Base-by-base conservation (phyloP, 345 rosid species). In the Aegle marmelos region DNA sequence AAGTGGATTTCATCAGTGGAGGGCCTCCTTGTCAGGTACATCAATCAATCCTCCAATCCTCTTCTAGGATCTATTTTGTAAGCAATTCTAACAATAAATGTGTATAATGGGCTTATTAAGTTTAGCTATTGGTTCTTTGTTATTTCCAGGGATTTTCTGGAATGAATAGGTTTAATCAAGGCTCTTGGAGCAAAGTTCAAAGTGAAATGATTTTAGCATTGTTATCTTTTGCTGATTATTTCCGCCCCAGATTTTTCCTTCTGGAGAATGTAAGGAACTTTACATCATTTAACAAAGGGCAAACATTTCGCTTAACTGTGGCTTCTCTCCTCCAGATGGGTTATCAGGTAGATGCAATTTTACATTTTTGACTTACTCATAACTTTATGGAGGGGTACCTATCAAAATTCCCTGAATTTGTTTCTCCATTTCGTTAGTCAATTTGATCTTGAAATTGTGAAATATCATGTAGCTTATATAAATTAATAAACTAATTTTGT, bases 21-120 rank as follows among this genome's bases (percentile, higher is more conserved):
- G 99, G 99, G 30, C 99, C 98, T 82, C 98, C 99, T 33, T 95
- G 99, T 77, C 99, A 95, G 91, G 98, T 92, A 76, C 24, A 57
- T 48, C 57, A 22, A 24, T 41, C 63, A 27, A 71, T 27, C 45
- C 45, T 11, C 67, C 8, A 16, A 22, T 1, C 57, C 16, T 14
- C 22, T 72, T 57, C 22, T 75, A 60, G 30, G 10, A 2, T 21
- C 8, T 69, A 61, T 59, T 30, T 57, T 72, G 27, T 45, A 11
- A 72, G 17, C 30, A 72, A 9, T 33, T 56, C 30, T 41, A 41
- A 41, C 50, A 41, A 3, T 10, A 41, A 41, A 2, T 9, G 13
- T 39, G 50, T 41, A 3, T 9, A 41, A 45, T 0, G 1, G 50
- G 14, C 56, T 0, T 53, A 53, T 53, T 5, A 53, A 17, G 22